phyloP scores from a whole-genome alignment of 2,329 filamentous ascomycete species.

The Cladosporium sp. region DNA sequence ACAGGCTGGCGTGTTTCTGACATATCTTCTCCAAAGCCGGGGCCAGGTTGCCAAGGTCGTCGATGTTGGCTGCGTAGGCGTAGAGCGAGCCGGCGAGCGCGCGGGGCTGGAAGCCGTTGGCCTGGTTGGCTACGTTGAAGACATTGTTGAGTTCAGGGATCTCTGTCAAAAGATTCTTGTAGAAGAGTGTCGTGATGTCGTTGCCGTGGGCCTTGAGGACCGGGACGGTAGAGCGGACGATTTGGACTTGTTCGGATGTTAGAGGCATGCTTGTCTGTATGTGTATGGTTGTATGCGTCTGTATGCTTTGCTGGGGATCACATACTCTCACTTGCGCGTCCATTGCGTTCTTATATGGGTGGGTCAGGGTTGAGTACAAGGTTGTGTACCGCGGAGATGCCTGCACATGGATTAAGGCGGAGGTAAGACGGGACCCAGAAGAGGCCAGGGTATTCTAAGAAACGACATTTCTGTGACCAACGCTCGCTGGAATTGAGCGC shows the following conservation, averaged over 20 bases:
- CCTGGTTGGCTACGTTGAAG: slow-evolving; percentile 67
- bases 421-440: slow-evolving; percentile 8
- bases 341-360: slow-evolving; percentile 1
- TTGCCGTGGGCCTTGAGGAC: slow-evolving; percentile 61
- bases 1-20: slow-evolving; percentile 68
- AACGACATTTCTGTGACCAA: background rate
- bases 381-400: slow-evolving; percentile 8
- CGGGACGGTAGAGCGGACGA: slow-evolving; percentile 66
- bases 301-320: background rate
- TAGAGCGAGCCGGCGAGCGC: slow-evolving; percentile 64
- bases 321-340: background rate
- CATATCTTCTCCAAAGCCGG: slow-evolving; percentile 62
- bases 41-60: slow-evolving; percentile 55
- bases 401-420: slow-evolving; percentile 7
- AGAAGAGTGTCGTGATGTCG: slow-evolving; percentile 65
- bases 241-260: slow-evolving; percentile 54
- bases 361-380: background rate
- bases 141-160: slow-evolving; percentile 62
- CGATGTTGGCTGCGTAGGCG: slow-evolving; percentile 66
- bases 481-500: background rate
- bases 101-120: slow-evolving; percentile 60
- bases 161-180: slow-evolving; percentile 59
- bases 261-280: slow-evolving; percentile 36
- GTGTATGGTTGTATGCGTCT: background rate
- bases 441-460: background rate